Base-by-base conservation (phyloP, 1,139 yeast genomes). In the Blastobotrys arbuscula region DNA sequence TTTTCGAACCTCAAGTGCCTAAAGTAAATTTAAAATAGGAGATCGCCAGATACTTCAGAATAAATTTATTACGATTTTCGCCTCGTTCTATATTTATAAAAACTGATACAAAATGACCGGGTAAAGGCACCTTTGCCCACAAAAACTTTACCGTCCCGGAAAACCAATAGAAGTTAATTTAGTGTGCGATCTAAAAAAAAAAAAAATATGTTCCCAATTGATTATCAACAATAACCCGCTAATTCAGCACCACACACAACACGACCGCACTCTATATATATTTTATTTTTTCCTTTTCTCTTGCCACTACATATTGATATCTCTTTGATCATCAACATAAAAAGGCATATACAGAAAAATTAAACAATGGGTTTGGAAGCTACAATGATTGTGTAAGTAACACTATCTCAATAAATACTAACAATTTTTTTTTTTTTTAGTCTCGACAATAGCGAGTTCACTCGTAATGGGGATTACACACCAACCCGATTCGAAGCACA, bases 401-500 rank as follows among this genome's bases (percentile, higher is more conserved):
- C 2, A 23, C 21, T 9, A 21, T 16, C 6, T 5, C 19, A 10
- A n/a, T 8, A 19, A 12, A 10, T 5, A 35, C 21, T 16, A 35
- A 45, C 34, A 15, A 31, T 5, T 4, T 9, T 13, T n/a, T n/a
- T n/a, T n/a, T n/a, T n/a, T n/a, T n/a, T 7, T n/a, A 68, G 71
- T 60, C 79, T 92, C 63, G 98, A 94, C 72, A 90, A 89, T 75
- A 88, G 97, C 52, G 98, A 94, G 71, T 92, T 77, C 68, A 86
- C 90, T 80, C 78, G 98, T 62, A 92, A 92, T 65, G 98, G 97
- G 38, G 98, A 94, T 67, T 94, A 83, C 64, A 76, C 88, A 43
- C 82, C 95, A 26, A 83, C 94, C 21, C 78, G 98, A 61, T 90
- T 84, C 64, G 95, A 85, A 53, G 97, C 98, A 1, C 97, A 94